These are phyloP conservation scores for Mrakia frigida DNA, from an alignment of 768 basidiomycete genomes.

Conservation along the genomic window DNA sequence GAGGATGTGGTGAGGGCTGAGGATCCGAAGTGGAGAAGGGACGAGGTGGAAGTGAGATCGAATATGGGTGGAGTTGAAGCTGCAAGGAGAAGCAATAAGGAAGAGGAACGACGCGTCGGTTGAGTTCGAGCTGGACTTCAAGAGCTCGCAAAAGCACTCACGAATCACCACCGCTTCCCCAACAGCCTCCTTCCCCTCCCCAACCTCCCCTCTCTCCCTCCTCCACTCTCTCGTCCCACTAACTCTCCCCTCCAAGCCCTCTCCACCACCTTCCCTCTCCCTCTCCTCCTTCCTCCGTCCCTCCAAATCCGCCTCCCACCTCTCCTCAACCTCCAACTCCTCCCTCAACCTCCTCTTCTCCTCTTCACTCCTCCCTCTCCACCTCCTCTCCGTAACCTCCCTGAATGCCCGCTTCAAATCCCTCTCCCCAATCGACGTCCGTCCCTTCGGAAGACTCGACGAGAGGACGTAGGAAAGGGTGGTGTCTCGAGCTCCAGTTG, in stretches of 20 bases:
- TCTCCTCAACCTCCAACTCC: conserved; percentile 9
- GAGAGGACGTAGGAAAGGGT: conserved; percentile 14
- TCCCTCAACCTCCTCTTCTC: not conserved
- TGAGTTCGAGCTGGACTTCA: too few relatives aligned
- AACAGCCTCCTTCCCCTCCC: not conserved
- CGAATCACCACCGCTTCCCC: not conserved
- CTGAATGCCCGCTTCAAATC: conserved; percentile 8
- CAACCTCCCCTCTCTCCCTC: not conserved
- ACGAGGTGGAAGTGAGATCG: not conserved
- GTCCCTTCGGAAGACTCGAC: not conserved
- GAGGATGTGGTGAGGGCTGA: not conserved
- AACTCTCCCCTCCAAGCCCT: conserved; percentile 23
- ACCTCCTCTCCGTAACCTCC: not conserved
- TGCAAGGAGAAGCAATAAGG: not conserved
- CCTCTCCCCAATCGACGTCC: conserved; percentile 1
- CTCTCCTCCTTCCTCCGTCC: conserved; percentile 6
- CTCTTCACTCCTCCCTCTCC: not conserved
- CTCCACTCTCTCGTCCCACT: conserved; percentile 24
- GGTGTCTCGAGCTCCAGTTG: conserved; percentile 39
- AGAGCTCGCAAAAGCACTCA: not conserved
- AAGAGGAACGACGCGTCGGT: not conserved
- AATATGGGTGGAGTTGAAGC: not conserved
- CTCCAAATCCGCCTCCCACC: conserved; percentile 10
- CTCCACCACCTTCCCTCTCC: conserved; percentile 8
- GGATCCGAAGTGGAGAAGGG: not conserved